Evolutionary conservation across 2,329 filamentous ascomycete genomes (phyloP).

Genomic region (Dactylellina leptospora): DNA sequence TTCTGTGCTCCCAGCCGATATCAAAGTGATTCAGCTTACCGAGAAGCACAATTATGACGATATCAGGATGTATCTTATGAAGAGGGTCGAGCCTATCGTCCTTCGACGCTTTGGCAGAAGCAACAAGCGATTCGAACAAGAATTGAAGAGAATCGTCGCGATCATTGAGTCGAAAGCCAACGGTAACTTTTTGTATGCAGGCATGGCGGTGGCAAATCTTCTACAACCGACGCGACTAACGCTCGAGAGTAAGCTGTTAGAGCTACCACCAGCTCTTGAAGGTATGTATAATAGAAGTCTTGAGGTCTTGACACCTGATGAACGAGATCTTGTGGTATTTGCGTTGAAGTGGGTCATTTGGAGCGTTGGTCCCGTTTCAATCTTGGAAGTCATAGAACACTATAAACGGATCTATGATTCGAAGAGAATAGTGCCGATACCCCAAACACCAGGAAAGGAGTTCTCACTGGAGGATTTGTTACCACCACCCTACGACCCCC

Average conservation of each 20-base stretch:
- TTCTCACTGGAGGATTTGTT: too few relatives aligned
- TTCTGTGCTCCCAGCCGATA: conserved; percentile 2
- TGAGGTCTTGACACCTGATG: conserved; percentile 12
- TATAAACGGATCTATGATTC: conserved; percentile 15
- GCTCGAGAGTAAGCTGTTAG: conserved; percentile 9
- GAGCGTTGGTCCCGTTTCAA: background rate
- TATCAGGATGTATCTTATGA: conserved; percentile 11
- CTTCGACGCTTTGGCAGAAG: conserved; percentile 1
- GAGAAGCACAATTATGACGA: conserved; percentile 10
- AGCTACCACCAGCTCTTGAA: conserved; percentile 19
- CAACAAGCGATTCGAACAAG: background rate
- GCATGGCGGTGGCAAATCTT: conserved; percentile 17
- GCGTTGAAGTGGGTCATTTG: conserved; percentile 18
- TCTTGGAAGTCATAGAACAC: conserved; percentile 14
- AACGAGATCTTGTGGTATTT: conserved; percentile 10
- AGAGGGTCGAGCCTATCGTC: conserved; percentile 9
- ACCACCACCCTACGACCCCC: conserved; percentile 11
- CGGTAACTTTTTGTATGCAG: conserved; percentile 20
- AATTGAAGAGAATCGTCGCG: conserved; percentile 7
- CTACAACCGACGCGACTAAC: conserved; percentile 6
- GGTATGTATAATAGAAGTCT: conserved; percentile 16
- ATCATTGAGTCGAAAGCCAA: conserved; percentile 10
- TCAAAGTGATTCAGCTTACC: background rate
- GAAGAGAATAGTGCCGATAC: background rate
- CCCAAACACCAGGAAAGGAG: background rate